phyloP scores from a whole-genome alignment of 2,329 filamentous ascomycete species.

The Thermothelomyces thermophilus region DNA sequence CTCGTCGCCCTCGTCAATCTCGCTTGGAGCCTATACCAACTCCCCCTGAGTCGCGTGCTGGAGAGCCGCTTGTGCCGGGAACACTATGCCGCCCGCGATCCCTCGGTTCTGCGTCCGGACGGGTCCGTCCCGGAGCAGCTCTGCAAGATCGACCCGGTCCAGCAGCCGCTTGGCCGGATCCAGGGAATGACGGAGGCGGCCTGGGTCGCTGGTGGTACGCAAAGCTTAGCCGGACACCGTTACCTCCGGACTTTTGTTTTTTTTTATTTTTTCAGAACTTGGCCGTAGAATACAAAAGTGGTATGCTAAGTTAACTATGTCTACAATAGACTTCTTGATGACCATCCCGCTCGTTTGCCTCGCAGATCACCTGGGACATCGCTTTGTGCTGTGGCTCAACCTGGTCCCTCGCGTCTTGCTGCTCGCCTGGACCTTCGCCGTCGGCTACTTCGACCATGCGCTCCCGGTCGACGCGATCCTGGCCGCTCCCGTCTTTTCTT shows the following conservation, averaged over 20 bases:
- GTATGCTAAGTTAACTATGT: slow-evolving; percentile 28
- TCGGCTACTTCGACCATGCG: slow-evolving; percentile 33
- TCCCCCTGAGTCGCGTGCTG: slow-evolving; percentile 41
- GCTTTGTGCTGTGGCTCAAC: slow-evolving; percentile 38
- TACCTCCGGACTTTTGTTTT: background rate
- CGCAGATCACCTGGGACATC: slow-evolving; percentile 38
- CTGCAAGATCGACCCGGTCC: slow-evolving; percentile 48
- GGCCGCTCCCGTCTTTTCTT: slow-evolving; percentile 36
- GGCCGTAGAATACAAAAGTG: too few species aligned
- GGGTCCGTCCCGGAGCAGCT: slow-evolving; percentile 43
- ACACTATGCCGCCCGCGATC: slow-evolving; percentile 40
- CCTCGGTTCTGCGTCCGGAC: slow-evolving; percentile 29
- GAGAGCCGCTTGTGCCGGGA: slow-evolving; percentile 44
- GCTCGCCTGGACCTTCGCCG: slow-evolving; percentile 35
- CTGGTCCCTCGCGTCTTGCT: slow-evolving; percentile 37
- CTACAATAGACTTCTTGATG: slow-evolving; percentile 40
- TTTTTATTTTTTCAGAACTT: background rate
- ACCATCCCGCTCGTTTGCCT: slow-evolving; percentile 43
- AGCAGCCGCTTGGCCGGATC: slow-evolving; percentile 45
- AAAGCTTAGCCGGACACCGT: background rate
- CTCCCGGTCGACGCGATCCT: slow-evolving; percentile 36
- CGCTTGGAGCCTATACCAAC: slow-evolving; percentile 41
- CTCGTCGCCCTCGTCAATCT: slow-evolving; percentile 42
- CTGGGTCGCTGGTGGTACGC: slow-evolving; percentile 39
- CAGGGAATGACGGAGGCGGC: slow-evolving; percentile 44